Conservation (phyloP, 176 grass and related monocot genomes). For the Triticum dicoccoides region DNA sequence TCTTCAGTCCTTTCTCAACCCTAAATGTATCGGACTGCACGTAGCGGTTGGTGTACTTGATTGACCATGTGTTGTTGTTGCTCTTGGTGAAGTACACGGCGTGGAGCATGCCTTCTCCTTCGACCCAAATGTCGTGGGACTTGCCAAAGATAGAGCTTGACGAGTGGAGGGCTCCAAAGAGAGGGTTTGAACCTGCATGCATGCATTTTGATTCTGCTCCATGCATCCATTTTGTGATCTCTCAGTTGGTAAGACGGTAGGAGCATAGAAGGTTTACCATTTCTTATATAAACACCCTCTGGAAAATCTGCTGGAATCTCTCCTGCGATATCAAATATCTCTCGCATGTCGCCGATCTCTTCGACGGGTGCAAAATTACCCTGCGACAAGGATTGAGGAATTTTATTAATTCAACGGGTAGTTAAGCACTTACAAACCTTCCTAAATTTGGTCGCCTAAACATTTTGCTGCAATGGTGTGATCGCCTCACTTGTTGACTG, state of each 20-base stretch:
- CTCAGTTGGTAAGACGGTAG: not conserved
- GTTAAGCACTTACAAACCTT: not conserved
- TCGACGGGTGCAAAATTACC: slow-evolving; percentile 33
- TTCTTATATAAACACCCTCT: slow-evolving; percentile 42
- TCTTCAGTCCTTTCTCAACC: not conserved
- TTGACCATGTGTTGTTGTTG: not conserved
- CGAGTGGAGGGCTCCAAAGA: not conserved
- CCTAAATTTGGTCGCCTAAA: not conserved
- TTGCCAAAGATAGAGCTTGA: not conserved
- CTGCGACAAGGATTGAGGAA: not conserved
- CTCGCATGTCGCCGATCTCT: slow-evolving; percentile 19
- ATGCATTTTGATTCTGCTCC: not conserved
- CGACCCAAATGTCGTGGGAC: slow-evolving; percentile 14
- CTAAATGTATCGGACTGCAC: slow-evolving; percentile 1
- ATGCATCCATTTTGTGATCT: not conserved
- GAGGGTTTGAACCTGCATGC: slow-evolving; percentile 27
- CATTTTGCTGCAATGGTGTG: not conserved
- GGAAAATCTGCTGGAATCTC: slow-evolving; percentile 33
- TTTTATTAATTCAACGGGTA: not conserved
- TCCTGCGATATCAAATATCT: not conserved
- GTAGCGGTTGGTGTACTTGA: slow-evolving; percentile 30
- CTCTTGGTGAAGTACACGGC: slow-evolving; percentile 24
- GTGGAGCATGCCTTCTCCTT: slow-evolving; percentile 40
- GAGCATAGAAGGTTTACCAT: not conserved
- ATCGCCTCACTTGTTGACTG: not conserved